Evolutionary conservation across 306 rosid genomes (phyloP).

Genomic region (Inga leiocalycina): DNA sequence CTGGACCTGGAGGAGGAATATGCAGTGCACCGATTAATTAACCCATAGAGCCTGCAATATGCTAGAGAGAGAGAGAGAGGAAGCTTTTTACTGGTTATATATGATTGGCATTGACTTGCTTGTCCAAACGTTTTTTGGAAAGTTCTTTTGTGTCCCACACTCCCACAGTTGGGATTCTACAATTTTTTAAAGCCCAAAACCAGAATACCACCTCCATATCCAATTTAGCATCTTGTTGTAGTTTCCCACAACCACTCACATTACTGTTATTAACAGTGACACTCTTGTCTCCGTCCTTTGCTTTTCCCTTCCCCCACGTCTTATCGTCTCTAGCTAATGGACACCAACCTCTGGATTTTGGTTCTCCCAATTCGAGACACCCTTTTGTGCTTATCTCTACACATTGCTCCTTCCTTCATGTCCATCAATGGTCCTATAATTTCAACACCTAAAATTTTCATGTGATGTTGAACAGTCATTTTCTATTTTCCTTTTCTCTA

Average conservation of each 20-base stretch:
- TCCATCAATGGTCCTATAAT: slow-evolving; percentile 27
- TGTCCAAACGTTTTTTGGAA: slow-evolving; percentile 93
- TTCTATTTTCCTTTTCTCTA: slow-evolving; percentile 9
- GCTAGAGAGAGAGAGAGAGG: slow-evolving; percentile 17
- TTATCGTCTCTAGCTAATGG: slow-evolving; percentile 5
- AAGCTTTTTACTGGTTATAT: slow-evolving; percentile 59
- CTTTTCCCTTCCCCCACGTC: slow-evolving; percentile 14
- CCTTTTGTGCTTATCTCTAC: not conserved
- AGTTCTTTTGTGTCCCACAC: slow-evolving; percentile 57
- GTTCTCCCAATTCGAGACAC: slow-evolving; percentile 41
- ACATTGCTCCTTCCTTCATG: slow-evolving; percentile 23
- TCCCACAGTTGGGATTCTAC: slow-evolving; percentile 49
- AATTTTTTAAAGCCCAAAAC: slow-evolving; percentile 42
- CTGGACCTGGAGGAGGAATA: not conserved
- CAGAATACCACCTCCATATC: not conserved
- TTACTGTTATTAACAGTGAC: not conserved
- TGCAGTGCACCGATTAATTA: not conserved
- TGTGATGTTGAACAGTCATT: slow-evolving; percentile 11
- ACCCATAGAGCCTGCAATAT: slow-evolving; percentile 12
- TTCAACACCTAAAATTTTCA: not conserved
- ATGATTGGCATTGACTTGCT: slow-evolving; percentile 94
- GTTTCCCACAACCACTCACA: slow-evolving; percentile 16
- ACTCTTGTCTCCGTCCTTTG: slow-evolving; percentile 23
- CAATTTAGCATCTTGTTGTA: not conserved
- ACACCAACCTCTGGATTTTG: slow-evolving; percentile 20